Evolutionary conservation across 306 rosid genomes (phyloP), one percentile per base, ranked within the genome.

Genomic region (Sicyos edulis): DNA sequence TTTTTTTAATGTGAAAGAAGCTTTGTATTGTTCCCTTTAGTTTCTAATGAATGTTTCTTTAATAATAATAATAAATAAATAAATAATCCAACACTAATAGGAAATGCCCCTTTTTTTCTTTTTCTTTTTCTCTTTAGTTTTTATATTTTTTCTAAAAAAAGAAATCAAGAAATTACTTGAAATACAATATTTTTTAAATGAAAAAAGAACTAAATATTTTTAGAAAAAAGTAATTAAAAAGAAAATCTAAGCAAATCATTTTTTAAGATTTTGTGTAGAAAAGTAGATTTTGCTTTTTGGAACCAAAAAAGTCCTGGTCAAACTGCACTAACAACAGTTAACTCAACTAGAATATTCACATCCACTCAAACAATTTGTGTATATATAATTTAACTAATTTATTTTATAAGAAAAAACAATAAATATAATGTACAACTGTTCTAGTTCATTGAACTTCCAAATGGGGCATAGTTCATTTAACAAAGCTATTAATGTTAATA

Each of bases 401-500:
- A 45, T 12, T 67, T n/a, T 12, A 34, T 26, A 1, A n/a, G n/a
- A 64, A 64, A 1, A 4, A 8, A 2, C 1, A 65, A 66, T 19
- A 20, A 44, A 10, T 10, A 66, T 4, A 66, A 20, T 47, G 2
- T 44, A 45, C 13, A 17, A 66, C 40, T 44, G 40, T 45, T 66
- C 72, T 3, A 49, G 24, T 68, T 68, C 73, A 68, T 49, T 68
- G 73, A 68, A 68, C 44, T 68, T 68, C 22, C 21, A 24, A 20
- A 21, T 24, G 19, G 54, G 57, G 56, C 4, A 49, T 24, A 15
- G 54, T 68, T 68, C 72, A 68, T 49, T 68, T 22, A 68, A 49
- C 54, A 52, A 4, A 22, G 13, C 51, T 45, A 22, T 68, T 68
- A 12, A 42, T 45, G 21, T 67, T 13, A 21, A 68, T 68, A 68